Evolutionary conservation across 1,284 basidiomycete species (phyloP), one percentile per base, ranked within the genome.

Genomic region (Ustilago shanxiensis): DNA sequence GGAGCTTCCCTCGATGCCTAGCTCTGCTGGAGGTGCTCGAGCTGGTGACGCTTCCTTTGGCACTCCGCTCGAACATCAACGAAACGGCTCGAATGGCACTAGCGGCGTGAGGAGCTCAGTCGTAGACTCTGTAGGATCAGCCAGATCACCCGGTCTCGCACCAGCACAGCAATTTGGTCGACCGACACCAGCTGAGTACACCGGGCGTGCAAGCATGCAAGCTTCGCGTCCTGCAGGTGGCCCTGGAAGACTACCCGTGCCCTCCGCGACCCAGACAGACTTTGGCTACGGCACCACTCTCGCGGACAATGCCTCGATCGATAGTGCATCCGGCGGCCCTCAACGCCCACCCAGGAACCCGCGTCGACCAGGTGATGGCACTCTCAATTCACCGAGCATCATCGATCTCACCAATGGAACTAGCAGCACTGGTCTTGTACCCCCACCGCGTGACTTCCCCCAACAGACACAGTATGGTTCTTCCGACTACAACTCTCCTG

Each of bases 1-100:
- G 45, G 74, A 69, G 57, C 49, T 77, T 37, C 74, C 74, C 6
- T 51, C 60, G 9, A 77, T 70, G 74, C 70, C 74, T 20, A 20
- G 60, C 7, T 39, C 41, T 6, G 53, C 61, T 0, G 58, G 47
- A 8, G 60, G 31, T 20, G 45, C 24, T 14, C 41, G 31, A 16
- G 20, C 20, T 7, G 53, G 11, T 16, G 51, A 53, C 14, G 29
- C 29, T n/a, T 33, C 51, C 7, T 53, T 35, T 35, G 31, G 31
- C 20, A 22, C 29, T 37, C 35, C 53, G 9, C n/a, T 26, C 14
- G 64, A 67, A 39, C 56, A 66, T 14, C 60, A 63, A 41, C 64
- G 60, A 1, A 66, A 29, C 6, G 39, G 20, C 3, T 60, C 69
- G 29, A 66, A 24, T 18, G 63, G 55, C 4, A 50, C 51, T 11